Evolutionary conservation across 768 basidiomycete genomes (phyloP), one percentile per base, ranked within the genome.

Genomic region (Rhodotorula toruloides): DNA sequence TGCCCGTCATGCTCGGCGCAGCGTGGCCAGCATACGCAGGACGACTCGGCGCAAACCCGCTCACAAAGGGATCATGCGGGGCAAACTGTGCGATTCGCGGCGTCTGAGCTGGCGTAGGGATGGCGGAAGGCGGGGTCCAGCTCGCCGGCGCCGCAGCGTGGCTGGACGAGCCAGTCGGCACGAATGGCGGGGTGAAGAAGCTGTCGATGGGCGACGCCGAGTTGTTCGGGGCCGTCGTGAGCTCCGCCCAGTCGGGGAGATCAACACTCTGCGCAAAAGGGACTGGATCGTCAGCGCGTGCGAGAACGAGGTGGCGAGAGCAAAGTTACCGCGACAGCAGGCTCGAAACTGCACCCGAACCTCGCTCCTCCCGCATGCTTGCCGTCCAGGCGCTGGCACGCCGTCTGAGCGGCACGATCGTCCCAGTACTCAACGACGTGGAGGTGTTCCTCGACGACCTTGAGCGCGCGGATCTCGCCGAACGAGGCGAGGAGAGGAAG

Each of bases 371-470:
- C 83, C 42, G 84, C 74, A 50, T 78, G 76, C 43, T 80, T 80
- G 4, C 80, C 80, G 53, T 86, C 74, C 27, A 90, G 77, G 50
- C 78, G 78, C 52, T 77, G 76, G 71, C 79, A 81, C 21, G 88
- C 87, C 17, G 75, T 72, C 44, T 80, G 77, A 11, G 86, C 84
- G 44, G 82, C 81, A 32, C 86, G 81, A 34, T 83, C 80, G 73
- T 90, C 87, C 73, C 81, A 86, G 74, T 83, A 91, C 68, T 89
- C 87, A 57, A 85, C 82, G 46, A 77, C 78, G 76, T 84, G 88
- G 36, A 81, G 76, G 76, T 81, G 65, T 10, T 42, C 34, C 17
- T 59, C 72, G 68, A 72, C 58, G 36, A 63, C 58, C 29, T 65
- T 56, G 63, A 76, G 72, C 22, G 72, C 63, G 34, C 73, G 78